phyloP scores from a whole-genome alignment of 345 rosid species.

The Litchi chinensis region DNA sequence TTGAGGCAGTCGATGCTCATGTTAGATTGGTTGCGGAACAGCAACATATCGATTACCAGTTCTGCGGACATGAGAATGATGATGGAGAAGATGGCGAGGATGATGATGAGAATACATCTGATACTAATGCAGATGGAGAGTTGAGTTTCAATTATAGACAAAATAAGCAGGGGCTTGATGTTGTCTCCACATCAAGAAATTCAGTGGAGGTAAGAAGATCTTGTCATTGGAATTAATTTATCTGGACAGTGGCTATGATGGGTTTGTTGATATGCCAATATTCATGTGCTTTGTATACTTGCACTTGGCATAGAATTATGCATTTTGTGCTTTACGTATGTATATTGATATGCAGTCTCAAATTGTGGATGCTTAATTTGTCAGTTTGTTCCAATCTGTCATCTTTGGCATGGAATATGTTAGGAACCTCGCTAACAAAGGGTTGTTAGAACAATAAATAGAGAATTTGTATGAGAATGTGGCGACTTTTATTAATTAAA shows the following conservation, averaged over 20 bases:
- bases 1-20: constrained; percentile 72
- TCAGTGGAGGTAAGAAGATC: constrained; percentile 66
- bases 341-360: background rate
- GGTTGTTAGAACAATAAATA: too few species aligned
- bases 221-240: background rate
- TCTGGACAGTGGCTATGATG: constrained; percentile 5
- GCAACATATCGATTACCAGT: constrained; percentile 86
- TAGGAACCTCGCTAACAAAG: too few species aligned
- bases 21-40: constrained; percentile 66
- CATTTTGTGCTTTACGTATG: background rate
- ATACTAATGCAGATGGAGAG: constrained; percentile 61
- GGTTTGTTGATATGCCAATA: background rate
- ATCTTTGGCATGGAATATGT: background rate
- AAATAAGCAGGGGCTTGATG: constrained; percentile 50
- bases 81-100: constrained; percentile 55
- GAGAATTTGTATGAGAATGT: too few species aligned
- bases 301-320: background rate
- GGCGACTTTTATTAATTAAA: too few species aligned
- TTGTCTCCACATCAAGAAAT: constrained; percentile 51
- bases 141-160: constrained; percentile 77
- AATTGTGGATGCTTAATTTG: constrained; percentile 1
- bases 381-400: constrained; percentile 1
- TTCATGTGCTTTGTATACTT: background rate
- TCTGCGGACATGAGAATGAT: constrained; percentile 66
- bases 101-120: constrained; percentile 42